Evolutionary conservation across 495 filamentous ascomycete genomes (phyloP), one percentile per base, ranked within the genome.

Genomic region (Aspergillus nanangensis): DNA sequence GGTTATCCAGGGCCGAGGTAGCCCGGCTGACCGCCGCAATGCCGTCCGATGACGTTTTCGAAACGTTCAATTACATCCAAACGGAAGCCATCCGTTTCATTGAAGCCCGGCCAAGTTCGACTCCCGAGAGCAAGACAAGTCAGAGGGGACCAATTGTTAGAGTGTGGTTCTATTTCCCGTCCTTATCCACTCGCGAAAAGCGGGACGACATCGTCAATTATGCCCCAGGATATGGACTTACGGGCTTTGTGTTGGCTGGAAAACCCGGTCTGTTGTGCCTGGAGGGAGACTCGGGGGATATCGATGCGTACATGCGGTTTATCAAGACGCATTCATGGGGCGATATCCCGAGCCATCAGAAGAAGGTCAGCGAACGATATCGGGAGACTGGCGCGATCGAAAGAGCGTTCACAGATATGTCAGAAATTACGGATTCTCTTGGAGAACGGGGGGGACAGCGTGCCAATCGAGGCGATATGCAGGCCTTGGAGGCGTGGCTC

Each of bases 241-340:
- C 67, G 1, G 67, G 67, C 2, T 70, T 70, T 42, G 67, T 70
- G 21, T 43, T 70, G 21, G 67, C 67, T 3, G 67, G 67, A 0
- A 70, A 70, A 42, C 67, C 67, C 1, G 67, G 67, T 4, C 63
- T 70, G 8, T 48, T 70, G 29, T 70, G 67, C 47, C 56, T 70
- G 1, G 67, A 70, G 50, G 67, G 67, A 3, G 22, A 8, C 4
- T 65, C 65, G 19, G 1, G 27, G 23, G 52, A 67, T 44, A 57
- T 70, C 14, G 67, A 70, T 44, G 54, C 60, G 13, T 70, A 70
- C 35, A 70, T 70, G 67, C 64, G 56, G 19, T 70, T 65, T 24
- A 69, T 70, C 39, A 70, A 70, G 47, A 70, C 67, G 4, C 58
- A 70, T 52, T 70, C 67, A 19, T 70, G 67, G 67, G 67, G 67